These are phyloP conservation scores for Neurospora hispaniola DNA, from an alignment of 495 filamentous ascomycete genomes.

Conservation along the genomic window DNA sequence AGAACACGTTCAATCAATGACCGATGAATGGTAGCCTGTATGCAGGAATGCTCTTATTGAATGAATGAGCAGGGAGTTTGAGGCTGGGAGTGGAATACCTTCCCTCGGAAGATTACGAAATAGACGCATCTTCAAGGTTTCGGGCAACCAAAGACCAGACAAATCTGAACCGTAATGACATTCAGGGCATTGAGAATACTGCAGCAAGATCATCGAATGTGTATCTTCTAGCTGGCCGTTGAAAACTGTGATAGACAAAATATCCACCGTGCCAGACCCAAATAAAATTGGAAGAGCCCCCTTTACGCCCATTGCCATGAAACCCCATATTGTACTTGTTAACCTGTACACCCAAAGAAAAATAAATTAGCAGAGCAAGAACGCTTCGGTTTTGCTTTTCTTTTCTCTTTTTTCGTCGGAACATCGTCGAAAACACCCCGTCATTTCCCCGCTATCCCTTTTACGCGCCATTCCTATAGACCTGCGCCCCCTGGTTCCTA, in stretches of 20 bases:
- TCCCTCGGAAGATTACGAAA: not conserved
- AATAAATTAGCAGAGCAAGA: not conserved
- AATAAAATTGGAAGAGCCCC: not conserved
- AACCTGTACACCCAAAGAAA: not conserved
- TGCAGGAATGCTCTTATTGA: not conserved
- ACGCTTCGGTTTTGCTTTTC: not conserved
- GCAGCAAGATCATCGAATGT: not conserved
- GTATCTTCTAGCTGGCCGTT: not conserved
- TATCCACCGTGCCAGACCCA: not conserved
- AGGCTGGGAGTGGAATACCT: not conserved
- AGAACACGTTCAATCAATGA: not conserved
- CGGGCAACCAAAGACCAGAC: not conserved
- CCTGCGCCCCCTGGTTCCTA: slow-evolving; percentile 76
- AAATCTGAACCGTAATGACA: not conserved
- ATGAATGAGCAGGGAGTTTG: not conserved
- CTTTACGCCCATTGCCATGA: not conserved
- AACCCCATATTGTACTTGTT: not conserved
- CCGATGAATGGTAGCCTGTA: not conserved
- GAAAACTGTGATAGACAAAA: not conserved
- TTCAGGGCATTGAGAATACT: not conserved
- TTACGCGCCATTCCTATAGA: slow-evolving; percentile 58
- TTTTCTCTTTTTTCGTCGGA: not conserved
- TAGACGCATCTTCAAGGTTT: not conserved
- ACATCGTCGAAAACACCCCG: not conserved
- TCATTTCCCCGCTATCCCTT: not conserved